Evolutionary conservation across 139 green algal genomes (phyloP).

Genomic region (Coccomyxa sp.): DNA sequence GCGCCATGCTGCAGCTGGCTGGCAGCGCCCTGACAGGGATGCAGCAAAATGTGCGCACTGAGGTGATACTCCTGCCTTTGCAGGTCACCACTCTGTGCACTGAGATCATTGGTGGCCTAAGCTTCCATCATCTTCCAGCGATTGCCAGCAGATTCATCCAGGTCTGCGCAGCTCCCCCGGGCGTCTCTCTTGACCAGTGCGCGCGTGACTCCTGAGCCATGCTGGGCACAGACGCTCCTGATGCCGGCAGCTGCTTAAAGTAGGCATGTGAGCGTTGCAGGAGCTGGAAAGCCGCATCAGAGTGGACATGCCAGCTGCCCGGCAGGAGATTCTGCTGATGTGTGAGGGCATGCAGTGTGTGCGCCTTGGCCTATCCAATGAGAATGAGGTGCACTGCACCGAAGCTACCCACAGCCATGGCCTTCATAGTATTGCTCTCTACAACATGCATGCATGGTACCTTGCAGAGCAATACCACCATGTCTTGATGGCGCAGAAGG

Average conservation of each 20-base stretch:
- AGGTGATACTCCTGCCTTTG: no score
- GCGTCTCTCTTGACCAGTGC: no score
- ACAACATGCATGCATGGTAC: no score
- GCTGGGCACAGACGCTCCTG: not conserved
- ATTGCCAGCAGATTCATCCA: slow-evolving; percentile 4
- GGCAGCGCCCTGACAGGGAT: no score
- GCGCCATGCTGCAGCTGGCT: no score
- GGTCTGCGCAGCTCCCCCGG: not conserved
- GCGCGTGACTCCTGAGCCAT: no score
- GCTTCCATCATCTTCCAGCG: not conserved
- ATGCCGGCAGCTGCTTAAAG: not conserved
- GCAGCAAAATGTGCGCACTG: no score
- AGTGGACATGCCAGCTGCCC: slow-evolving; percentile 28
- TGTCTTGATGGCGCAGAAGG: no score
- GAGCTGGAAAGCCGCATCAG: slow-evolving; percentile 41
- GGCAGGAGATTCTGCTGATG: slow-evolving; percentile 39
- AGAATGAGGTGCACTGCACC: slow-evolving; percentile 10
- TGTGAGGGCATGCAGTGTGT: slow-evolving; percentile 33
- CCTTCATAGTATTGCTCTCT: no score
- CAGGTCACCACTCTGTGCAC: not conserved
- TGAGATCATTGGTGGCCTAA: not conserved
- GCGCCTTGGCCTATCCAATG: slow-evolving; percentile 8
- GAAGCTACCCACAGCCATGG: no score
- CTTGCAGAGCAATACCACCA: no score
- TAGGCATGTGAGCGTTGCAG: not conserved